These are phyloP conservation scores for Ligustrum vulgare DNA, from an alignment of 257 asterid genomes.

Conservation along the genomic window DNA sequence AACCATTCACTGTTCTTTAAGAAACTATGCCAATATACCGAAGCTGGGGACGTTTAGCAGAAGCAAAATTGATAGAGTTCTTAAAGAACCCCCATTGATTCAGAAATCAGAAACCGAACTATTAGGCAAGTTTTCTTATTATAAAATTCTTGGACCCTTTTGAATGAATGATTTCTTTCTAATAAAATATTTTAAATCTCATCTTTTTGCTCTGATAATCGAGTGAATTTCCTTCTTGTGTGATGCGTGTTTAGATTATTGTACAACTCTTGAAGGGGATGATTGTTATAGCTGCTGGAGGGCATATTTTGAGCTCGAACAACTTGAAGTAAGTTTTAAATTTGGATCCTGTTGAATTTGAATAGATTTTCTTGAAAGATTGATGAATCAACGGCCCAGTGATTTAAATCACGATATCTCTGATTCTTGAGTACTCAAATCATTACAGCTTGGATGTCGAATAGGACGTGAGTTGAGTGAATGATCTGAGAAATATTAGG, in stretches of 20 bases:
- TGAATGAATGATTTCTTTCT: too few species aligned
- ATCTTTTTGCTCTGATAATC: background rate
- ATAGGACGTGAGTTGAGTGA: too few species aligned
- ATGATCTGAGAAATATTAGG: too few species aligned
- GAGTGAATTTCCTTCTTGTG: background rate
- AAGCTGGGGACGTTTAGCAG: constrained; percentile 91
- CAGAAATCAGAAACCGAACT: constrained; percentile 70
- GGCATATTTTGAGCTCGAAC: constrained; percentile 92
- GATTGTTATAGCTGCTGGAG: constrained; percentile 84
- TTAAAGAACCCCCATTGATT: constrained; percentile 84
- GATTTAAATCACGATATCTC: too few species aligned
- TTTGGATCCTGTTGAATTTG: background rate
- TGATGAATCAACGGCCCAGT: too few species aligned
- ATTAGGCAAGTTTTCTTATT: constrained; percentile 49
- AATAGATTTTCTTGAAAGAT: background rate
- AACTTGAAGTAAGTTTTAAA: constrained; percentile 64
- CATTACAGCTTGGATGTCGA: too few species aligned
- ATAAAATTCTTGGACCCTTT: constrained; percentile 11
- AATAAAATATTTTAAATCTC: background rate
- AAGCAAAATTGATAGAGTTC: constrained; percentile 63
- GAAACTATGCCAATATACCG: constrained; percentile 52
- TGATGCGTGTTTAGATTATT: constrained; percentile 57
- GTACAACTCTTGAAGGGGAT: constrained; percentile 85
- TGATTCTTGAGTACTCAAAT: too few species aligned
- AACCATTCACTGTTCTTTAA: constrained; percentile 54